Percentiles rank a stretch among this genome's conserved stretches.
These are phyloP conservation scores for Paecilomyces dactylethromorphus DNA, from an alignment of 2,329 filamentous ascomycete species.

Conservation along the genomic window DNA sequence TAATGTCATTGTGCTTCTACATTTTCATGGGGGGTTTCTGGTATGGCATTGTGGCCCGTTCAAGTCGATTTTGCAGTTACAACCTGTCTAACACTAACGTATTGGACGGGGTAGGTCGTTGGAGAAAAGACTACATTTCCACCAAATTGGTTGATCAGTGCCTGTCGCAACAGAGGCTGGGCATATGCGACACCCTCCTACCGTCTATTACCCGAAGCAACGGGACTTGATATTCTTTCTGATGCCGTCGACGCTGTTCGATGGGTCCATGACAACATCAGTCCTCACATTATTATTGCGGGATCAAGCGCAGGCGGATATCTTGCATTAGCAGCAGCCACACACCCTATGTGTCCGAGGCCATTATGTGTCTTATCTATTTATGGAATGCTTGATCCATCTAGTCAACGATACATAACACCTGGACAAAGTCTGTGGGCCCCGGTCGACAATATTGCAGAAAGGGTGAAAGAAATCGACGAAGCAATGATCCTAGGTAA, in stretches of 20 bases:
- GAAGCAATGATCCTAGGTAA: neutral
- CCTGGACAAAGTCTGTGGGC: neutral
- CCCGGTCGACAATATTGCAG: neutral
- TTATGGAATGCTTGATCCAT: neutral
- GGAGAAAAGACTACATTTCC: neutral
- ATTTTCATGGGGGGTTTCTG: neutral
- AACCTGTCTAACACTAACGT: neutral
- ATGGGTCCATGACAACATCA: slow-evolving; percentile 5
- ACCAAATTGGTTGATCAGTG: slow-evolving; percentile 6
- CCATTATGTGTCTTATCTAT: neutral
- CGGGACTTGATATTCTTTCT: slow-evolving; percentile 4
- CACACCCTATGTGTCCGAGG: slow-evolving; percentile 1
- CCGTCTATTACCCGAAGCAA: slow-evolving; percentile 4
- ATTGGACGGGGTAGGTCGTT: neutral
- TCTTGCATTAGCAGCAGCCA: slow-evolving; percentile 7
- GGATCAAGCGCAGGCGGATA: slow-evolving; percentile 11
- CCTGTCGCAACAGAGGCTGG: slow-evolving; percentile 6
- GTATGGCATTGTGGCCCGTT: neutral
- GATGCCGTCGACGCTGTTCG: slow-evolving; percentile 4
- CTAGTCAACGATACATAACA: neutral
- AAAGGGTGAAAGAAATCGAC: neutral
- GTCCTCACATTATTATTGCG: slow-evolving; percentile 5
- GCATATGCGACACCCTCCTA: slow-evolving; percentile 9
- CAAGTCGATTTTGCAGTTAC: neutral
- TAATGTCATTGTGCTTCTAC: no score